phyloP scores from a whole-genome alignment of 2,329 filamentous ascomycete genomes.

The Sporothrix pallida region DNA sequence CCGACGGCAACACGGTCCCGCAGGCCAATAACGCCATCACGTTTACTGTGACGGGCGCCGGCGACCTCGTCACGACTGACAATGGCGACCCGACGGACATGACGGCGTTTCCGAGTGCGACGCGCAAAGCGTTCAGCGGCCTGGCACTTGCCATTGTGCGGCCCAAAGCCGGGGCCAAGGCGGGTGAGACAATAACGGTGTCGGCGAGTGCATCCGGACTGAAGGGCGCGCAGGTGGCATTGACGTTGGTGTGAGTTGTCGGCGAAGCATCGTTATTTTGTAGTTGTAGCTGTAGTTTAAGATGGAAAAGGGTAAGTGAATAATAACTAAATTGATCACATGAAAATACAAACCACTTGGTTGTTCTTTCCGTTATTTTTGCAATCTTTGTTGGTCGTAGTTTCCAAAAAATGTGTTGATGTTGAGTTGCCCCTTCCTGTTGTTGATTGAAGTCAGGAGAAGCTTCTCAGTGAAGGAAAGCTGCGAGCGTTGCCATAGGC shows the following conservation, averaged over 20 bases:
- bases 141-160: constrained; percentile 50
- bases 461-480: constrained; percentile 1
- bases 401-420: neutral
- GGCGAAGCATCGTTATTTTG: neutral
- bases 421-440: constrained; percentile 3
- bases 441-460: neutral
- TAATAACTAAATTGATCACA: neutral
- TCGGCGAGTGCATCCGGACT: constrained; percentile 38
- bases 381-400: neutral
- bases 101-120: constrained; percentile 49
- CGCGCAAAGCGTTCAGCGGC: constrained; percentile 51
- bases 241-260: constrained; percentile 23
- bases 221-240: constrained; percentile 28
- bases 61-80: constrained; percentile 56
- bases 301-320: neutral
- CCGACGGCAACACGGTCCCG: constrained; percentile 51
- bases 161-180: constrained; percentile 39
- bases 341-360: neutral
- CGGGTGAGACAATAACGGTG: constrained; percentile 25
- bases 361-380: neutral
- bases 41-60: constrained; percentile 53
- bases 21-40: constrained; percentile 50
- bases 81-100: constrained; percentile 57
- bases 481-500: constrained; percentile 25
- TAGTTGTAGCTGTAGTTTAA: neutral